A percentile compares a stretch with the other conserved stretches of the same genome.
These are phyloP conservation scores for Tetracentron sinense DNA, from an alignment of 164 flowering plant species.

Conservation along the genomic window DNA sequence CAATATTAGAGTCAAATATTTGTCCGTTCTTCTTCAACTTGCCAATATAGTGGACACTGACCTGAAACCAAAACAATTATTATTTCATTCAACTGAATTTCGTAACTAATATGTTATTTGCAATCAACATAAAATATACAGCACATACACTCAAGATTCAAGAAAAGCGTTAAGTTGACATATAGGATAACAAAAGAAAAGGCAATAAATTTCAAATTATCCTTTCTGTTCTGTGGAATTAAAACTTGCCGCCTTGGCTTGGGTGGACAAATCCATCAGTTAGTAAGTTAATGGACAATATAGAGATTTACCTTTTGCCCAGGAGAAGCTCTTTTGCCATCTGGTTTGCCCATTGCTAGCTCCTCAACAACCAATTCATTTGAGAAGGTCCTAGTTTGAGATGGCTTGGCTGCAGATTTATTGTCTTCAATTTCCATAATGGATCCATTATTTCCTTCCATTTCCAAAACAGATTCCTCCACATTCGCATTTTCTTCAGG, in stretches of 20 bases:
- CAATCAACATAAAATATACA: no score
- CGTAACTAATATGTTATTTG: not conserved
- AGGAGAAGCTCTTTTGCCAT: slow-evolving; percentile 78
- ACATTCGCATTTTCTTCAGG: slow-evolving; percentile 17
- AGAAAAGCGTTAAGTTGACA: no score
- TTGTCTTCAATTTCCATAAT: slow-evolving; percentile 25
- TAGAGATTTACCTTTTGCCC: slow-evolving; percentile 57
- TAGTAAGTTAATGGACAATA: not conserved
- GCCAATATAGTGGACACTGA: slow-evolving; percentile 74
- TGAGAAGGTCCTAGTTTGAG: slow-evolving; percentile 54
- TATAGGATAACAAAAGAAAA: not conserved
- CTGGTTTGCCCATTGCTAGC: slow-evolving; percentile 80
- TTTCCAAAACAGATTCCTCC: slow-evolving; percentile 1
- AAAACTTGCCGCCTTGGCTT: not conserved
- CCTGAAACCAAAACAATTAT: slow-evolving; percentile 42
- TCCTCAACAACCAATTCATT: slow-evolving; percentile 91
- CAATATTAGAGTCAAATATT: slow-evolving; percentile 77
- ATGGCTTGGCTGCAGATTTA: slow-evolving; percentile 32
- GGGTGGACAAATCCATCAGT: not conserved
- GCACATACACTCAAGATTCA: no score
- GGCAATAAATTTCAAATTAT: not conserved
- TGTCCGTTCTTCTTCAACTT: slow-evolving; percentile 74
- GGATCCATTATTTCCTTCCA: slow-evolving; percentile 21
- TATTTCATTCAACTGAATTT: not conserved
- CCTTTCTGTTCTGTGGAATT: not conserved